Evolutionary conservation across 257 asterid genomes (phyloP).

Genomic region (Knoxia roxburghii): DNA sequence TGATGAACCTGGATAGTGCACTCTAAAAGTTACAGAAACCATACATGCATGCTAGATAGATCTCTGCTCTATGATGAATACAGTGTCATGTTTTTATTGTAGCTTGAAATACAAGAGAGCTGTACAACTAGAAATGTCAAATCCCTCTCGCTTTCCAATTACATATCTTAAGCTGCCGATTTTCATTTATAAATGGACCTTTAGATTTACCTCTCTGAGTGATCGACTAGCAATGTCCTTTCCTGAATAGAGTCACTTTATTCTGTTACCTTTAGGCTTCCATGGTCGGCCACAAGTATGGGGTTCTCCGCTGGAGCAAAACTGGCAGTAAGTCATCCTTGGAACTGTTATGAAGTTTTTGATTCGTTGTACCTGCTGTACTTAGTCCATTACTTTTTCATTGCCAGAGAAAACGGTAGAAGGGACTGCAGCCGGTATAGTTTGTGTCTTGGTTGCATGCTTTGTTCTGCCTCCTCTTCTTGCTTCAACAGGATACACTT

Average conservation of each 20-base stretch:
- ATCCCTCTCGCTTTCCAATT: not conserved
- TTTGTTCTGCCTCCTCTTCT: slow-evolving; percentile 76
- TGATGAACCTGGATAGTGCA: not conserved
- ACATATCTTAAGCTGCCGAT: not conserved
- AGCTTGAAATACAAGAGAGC: too few relatives aligned
- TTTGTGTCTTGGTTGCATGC: slow-evolving; percentile 89
- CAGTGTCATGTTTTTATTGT: too few relatives aligned
- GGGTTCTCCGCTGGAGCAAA: slow-evolving; percentile 97
- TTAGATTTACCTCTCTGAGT: too few relatives aligned
- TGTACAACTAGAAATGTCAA: too few relatives aligned
- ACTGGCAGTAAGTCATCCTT: slow-evolving; percentile 59
- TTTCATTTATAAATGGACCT: too few relatives aligned
- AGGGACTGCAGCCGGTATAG: slow-evolving; percentile 99
- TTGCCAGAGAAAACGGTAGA: slow-evolving; percentile 85
- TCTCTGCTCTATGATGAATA: too few relatives aligned
- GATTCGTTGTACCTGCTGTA: slow-evolving; percentile 12
- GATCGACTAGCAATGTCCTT: too few relatives aligned
- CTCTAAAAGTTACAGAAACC: not conserved
- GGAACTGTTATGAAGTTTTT: slow-evolving; percentile 9
- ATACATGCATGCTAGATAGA: not conserved
- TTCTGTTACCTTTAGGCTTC: slow-evolving; percentile 64
- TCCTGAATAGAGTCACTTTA: not conserved
- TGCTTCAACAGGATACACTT: slow-evolving; percentile 73
- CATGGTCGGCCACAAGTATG: slow-evolving; percentile 96
- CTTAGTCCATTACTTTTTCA: slow-evolving; percentile 7